These are phyloP conservation scores for Clarireedia monteithiana DNA, from an alignment of 2,329 filamentous ascomycete species.

Conservation along the genomic window DNA sequence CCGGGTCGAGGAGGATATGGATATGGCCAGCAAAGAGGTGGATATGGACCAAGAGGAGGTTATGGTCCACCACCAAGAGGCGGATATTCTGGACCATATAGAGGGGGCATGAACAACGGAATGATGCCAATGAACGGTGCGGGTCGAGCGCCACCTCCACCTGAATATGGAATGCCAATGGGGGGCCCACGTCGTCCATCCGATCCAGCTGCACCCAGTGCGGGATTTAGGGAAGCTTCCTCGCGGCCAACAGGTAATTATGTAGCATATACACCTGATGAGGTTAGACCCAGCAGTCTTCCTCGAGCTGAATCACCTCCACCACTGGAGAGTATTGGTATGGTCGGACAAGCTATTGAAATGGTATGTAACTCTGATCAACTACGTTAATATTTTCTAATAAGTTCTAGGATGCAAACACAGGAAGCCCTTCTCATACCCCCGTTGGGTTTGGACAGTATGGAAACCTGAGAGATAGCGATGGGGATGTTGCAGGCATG, in stretches of 20 bases:
- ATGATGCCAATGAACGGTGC: slow-evolving; percentile 34
- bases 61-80: slow-evolving; percentile 26
- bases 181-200: slow-evolving; percentile 19
- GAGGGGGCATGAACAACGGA: slow-evolving; percentile 33
- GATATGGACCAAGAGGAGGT: slow-evolving; percentile 23
- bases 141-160: slow-evolving; percentile 32
- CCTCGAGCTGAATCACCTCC: slow-evolving; percentile 58
- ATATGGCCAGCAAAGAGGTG: slow-evolving; percentile 36
- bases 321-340: slow-evolving; percentile 41
- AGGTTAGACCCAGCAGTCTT: slow-evolving; percentile 31
- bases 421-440: slow-evolving; percentile 40
- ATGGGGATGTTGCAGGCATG: slow-evolving; percentile 68
- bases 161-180: slow-evolving; percentile 25
- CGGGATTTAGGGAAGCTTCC: slow-evolving; percentile 12
- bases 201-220: slow-evolving; percentile 8
- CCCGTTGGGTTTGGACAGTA: slow-evolving; percentile 38
- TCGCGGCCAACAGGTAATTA: slow-evolving; percentile 15
- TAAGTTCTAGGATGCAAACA: slow-evolving; percentile 46
- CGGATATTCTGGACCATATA: slow-evolving; percentile 5
- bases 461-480: slow-evolving; percentile 49
- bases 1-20: slow-evolving; percentile 41
- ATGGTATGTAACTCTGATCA: slow-evolving; percentile 41
- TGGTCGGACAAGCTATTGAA: slow-evolving; percentile 62
- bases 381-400: neutral
- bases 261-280: slow-evolving; percentile 20